Evolutionary conservation across 139 green algal species (phyloP).

Genomic region (Volvox reticuliferus): DNA sequence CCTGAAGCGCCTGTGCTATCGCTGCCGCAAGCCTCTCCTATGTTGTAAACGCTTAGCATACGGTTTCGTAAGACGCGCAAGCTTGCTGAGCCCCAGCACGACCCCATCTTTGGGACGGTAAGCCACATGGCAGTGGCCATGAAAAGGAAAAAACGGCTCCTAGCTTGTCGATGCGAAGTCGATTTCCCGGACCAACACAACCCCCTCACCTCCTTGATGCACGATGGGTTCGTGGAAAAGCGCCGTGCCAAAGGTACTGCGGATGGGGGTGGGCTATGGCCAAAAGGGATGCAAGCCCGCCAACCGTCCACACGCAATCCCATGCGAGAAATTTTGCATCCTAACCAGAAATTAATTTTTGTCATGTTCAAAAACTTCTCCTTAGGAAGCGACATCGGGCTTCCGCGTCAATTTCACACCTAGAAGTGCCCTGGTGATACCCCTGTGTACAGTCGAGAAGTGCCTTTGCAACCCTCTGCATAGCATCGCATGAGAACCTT

Average conservation of each 20-base stretch:
- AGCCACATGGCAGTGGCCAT: conserved; percentile 90
- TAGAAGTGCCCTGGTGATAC: conserved; percentile 68
- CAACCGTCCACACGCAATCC: too few species aligned
- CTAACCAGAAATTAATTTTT: too few species aligned
- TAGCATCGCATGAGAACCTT: background rate
- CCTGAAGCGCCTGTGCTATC: conserved; percentile 64
- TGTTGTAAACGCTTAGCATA: conserved; percentile 82
- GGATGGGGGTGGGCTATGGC: background rate
- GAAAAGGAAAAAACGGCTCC: conserved; percentile 91
- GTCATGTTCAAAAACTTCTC: too few species aligned
- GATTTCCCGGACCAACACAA: conserved; percentile 94
- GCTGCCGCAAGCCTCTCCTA: conserved; percentile 76
- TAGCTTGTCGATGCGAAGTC: conserved; percentile 86
- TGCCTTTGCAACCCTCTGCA: conserved; percentile 93
- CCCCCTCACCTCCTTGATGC: conserved; percentile 54
- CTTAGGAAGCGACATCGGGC: background rate
- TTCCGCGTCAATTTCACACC: conserved; percentile 42
- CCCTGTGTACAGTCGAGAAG: conserved; percentile 83
- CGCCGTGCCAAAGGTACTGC: conserved; percentile 78
- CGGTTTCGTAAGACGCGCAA: conserved; percentile 86
- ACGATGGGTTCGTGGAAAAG: conserved; percentile 88
- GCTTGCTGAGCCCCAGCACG: conserved; percentile 89
- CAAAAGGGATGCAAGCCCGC: background rate
- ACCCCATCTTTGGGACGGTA: conserved; percentile 88
- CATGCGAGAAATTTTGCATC: too few species aligned